Base-by-base conservation (phyloP, 2,329 filamentous ascomycete genomes). In the Didymella glomerata region DNA sequence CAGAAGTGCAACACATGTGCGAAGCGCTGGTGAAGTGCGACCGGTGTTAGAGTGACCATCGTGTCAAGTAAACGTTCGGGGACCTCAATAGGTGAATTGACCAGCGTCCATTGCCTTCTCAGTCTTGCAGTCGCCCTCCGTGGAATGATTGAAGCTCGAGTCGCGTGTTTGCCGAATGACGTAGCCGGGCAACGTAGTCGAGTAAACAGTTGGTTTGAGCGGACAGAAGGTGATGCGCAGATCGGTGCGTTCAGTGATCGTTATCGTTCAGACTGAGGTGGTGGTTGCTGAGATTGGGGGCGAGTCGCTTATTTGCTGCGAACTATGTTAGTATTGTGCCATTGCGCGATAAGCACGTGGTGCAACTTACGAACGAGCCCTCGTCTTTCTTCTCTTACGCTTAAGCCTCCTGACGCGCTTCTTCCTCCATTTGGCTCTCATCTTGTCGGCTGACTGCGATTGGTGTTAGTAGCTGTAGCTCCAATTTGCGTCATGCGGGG, bases 381-480 rank as follows among this genome's bases (percentile, higher is more conserved):
- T 89, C 85, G 95, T 97, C 94, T 99, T 99, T 93, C 95, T 96
- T 86, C 95, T 93, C 93, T 99, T 99, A 82, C 93, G 90, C 91
- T 98, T 98, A 83, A 99, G 92, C 84, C 95, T 90, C 79, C 95
- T 88, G 85, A 97, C 93, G 83, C 95, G 89, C 94, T 99, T 99
- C 91, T 99, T 99, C 88, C 94, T 95, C 95, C 95, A 98, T 88
- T 98, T 98, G 81, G 93, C 93, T 95, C 94, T 90, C 88, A 90
- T 89, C 81, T 81, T 83, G 80, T 79, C 76, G 74, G 76, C 73
- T 73, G 69, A 67, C 66, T 73, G 62, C 67, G 47, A 60, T 60
- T 66, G 63, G 69, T 60, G 70, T 76, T 61, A 76, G 74, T 54
- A 60, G 49, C 54, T 65, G 62, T 60, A 56, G 41, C 56, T 58